These are phyloP conservation scores for Leishmania amazonensis DNA, from an alignment of 208 protist species.

Conservation along the genomic window DNA sequence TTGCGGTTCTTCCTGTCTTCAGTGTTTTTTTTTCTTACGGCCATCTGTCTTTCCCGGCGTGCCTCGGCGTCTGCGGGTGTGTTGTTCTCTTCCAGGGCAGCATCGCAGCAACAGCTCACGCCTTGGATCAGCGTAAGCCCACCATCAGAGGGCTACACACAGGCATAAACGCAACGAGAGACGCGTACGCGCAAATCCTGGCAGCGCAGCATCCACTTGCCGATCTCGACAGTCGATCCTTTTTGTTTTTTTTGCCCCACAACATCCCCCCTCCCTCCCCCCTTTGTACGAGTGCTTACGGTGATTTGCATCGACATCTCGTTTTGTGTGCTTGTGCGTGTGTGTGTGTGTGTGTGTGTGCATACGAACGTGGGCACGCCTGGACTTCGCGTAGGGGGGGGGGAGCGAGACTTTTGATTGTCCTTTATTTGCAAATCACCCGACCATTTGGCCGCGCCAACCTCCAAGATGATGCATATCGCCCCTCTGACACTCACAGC, in stretches of 20 bases:
- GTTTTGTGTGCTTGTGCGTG: background rate
- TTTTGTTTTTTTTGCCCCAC: background rate
- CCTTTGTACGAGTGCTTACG: too few species aligned
- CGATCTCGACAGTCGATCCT: background rate
- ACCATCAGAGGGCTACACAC: background rate
- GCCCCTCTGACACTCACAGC: slow-evolving; percentile 21
- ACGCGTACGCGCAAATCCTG: background rate
- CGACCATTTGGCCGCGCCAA: too few species aligned
- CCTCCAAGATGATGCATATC: slow-evolving; percentile 13
- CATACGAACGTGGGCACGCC: background rate
- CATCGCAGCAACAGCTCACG: background rate
- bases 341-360: background rate
- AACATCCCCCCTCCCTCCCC: too few species aligned
- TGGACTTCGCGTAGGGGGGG: background rate
- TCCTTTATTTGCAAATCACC: too few species aligned
- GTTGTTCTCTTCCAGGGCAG: background rate
- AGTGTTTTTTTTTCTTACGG: background rate
- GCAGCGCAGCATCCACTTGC: background rate
- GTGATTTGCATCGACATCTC: background rate
- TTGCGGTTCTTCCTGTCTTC: background rate
- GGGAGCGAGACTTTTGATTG: background rate
- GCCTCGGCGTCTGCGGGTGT: background rate
- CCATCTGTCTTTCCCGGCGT: background rate
- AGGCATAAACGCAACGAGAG: background rate
- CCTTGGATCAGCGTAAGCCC: background rate